Conservation (phyloP, 2,329 filamentous ascomycete genomes). For the Neurospora crassa region DNA sequence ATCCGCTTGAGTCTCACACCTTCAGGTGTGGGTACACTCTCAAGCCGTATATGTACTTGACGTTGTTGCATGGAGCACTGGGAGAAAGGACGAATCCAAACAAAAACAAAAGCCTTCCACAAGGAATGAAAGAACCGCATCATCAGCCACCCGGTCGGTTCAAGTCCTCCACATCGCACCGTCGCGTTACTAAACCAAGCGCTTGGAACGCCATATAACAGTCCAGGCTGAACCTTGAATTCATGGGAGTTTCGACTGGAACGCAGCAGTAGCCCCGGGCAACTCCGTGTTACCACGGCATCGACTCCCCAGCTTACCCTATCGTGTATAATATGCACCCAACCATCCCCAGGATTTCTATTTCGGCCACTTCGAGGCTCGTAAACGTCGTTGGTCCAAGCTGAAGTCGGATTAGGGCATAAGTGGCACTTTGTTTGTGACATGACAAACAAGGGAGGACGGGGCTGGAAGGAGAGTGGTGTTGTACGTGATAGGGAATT, state of each 20-base stretch:
- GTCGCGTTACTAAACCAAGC: not conserved
- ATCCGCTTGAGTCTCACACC: not conserved
- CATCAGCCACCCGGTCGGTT: not conserved
- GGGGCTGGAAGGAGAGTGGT: not conserved
- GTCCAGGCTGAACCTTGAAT: not conserved
- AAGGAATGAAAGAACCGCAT: not conserved
- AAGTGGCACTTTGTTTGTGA: not conserved
- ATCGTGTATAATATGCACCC: not conserved
- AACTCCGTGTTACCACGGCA: not conserved
- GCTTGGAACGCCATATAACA: not conserved
- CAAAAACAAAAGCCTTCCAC: not conserved
- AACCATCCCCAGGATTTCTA: not conserved
- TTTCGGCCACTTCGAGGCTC: not conserved
- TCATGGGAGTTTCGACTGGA: not conserved
- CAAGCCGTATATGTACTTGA: not conserved
- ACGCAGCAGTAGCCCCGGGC: not conserved
- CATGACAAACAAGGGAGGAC: not conserved
- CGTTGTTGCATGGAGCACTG: not conserved
- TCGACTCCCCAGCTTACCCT: not conserved
- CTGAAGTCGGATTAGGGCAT: not conserved
- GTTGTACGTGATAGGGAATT: not conserved
- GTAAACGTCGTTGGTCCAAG: not conserved
- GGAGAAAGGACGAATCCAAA: not conserved
- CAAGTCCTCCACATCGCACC: not conserved
- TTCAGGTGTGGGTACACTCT: not conserved